Evolutionary conservation across 176 grass and related monocot species (phyloP).

Genomic region (Saccharum spontaneum): DNA sequence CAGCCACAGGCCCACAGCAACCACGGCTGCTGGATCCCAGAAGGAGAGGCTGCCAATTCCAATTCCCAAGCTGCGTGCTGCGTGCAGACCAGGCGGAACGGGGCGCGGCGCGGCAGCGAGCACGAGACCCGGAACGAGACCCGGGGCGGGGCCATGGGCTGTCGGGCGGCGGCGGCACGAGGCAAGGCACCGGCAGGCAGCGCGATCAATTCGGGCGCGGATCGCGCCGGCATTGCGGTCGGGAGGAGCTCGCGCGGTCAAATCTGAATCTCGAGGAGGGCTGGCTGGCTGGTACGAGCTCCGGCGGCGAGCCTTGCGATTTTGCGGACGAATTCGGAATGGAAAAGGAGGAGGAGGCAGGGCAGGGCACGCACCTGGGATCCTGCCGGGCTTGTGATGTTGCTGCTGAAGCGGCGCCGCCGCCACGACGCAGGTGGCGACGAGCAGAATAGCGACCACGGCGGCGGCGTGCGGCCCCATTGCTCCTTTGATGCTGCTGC

Average conservation of each 20-base stretch:
- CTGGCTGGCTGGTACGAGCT: background rate
- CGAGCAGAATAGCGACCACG: conserved; percentile 11
- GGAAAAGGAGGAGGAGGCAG: background rate
- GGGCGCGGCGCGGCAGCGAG: background rate
- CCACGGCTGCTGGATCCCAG: conserved; percentile 5
- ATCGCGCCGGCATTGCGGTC: background rate
- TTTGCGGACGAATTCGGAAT: background rate
- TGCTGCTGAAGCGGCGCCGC: background rate
- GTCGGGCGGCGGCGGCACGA: background rate
- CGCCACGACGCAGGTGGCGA: conserved; percentile 24
- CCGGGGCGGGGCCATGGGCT: background rate
- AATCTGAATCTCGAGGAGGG: conserved; percentile 33
- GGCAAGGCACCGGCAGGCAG: background rate
- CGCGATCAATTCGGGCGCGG: background rate
- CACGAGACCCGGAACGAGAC: background rate
- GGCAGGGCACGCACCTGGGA: conserved; percentile 38
- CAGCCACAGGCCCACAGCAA: background rate
- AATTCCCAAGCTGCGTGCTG: background rate
- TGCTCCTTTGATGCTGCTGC: background rate
- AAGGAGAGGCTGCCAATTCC: background rate
- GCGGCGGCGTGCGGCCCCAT: conserved; percentile 29
- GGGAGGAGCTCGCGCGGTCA: background rate
- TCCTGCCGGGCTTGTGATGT: conserved; percentile 18
- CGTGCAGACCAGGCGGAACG: background rate
- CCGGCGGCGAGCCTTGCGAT: background rate